Evolutionary conservation across 2,329 filamentous ascomycete species (phyloP), one percentile per base, ranked within the genome.

Genomic region (Colletotrichum tanaceti): DNA sequence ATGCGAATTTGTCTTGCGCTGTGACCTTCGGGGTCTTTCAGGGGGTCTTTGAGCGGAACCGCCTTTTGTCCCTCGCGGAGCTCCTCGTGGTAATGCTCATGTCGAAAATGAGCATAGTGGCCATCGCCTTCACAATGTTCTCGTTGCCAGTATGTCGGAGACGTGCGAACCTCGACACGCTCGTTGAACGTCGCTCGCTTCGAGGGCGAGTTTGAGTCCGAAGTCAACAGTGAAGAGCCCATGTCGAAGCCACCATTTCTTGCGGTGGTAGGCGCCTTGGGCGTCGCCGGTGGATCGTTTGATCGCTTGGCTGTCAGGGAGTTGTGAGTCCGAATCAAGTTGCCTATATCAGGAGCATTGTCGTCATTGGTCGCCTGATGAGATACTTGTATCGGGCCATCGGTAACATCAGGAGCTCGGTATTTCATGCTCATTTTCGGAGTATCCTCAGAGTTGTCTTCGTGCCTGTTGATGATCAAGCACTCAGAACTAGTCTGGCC

Each of bases 71-170:
- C 67, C 16, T 68, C 58, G 3, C 52, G 44, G 28, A 70, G 67
- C 43, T 50, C 52, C 16, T 70, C 63, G 5, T 63, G 47, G 35
- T 70, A 70, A 24, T 70, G 58, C 28, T 70, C 63, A 20, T 62
- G 32, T 16, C n/a, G 52, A 13, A 70, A 70, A 1, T 68, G 61
- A 32, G 52, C 24, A 44, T 70, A 70, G 18, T 35, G 46, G 5
- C 46, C 58, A 38, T 70, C 67, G 22, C 35, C 50, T 14, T 68
- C 46, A 4, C 52, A 58, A 24, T 70, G 67, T 20, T 70, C 50
- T n/a, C 58, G 52, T 41, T 70, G 67, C 67, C 67, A 70, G 32
- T 68, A 70, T 22, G 67, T 70, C 6, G 67, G 67, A 43, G 67
- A 67, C 2, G 63, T 70, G 38, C 67, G 63, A 38, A 70, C 64